Percentiles rank a stretch among this genome's conserved stretches.
These are phyloP conservation scores for Ensete ventricosum DNA, from an alignment of 176 grass and related monocot species.

Conservation along the genomic window DNA sequence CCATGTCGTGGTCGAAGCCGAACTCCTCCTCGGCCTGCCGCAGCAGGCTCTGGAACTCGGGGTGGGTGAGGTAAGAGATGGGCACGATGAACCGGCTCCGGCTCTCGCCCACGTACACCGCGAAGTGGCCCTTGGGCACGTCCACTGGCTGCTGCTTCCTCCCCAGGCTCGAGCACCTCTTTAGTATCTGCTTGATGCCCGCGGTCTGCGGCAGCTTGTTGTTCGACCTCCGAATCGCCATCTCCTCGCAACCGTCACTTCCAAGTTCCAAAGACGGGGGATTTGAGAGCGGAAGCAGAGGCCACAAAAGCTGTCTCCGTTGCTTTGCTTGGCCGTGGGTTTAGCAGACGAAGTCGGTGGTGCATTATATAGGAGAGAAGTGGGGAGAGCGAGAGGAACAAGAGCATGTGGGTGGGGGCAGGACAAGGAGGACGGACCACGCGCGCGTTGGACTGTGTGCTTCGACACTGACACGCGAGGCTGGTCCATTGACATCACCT, in stretches of 20 bases:
- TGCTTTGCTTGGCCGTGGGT: not conserved
- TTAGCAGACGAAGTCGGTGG: not conserved
- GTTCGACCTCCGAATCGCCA: constrained; percentile 29
- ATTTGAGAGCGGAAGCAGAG: not conserved
- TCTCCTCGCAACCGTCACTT: not conserved
- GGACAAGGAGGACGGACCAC: not conserved
- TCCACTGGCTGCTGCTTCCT: constrained; percentile 24
- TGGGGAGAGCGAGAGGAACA: constrained; percentile 4
- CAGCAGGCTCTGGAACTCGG: constrained; percentile 47
- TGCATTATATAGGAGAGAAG: not conserved
- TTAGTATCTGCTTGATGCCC: constrained; percentile 43
- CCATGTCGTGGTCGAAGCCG: constrained; percentile 38
- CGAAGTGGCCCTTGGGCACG: constrained; percentile 47
- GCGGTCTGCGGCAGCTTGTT: constrained; percentile 28
- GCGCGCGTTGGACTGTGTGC: not conserved
- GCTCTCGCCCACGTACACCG: constrained; percentile 40
- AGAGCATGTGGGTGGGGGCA: not conserved
- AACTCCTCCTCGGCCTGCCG: constrained; percentile 54
- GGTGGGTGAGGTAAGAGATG: constrained; percentile 28
- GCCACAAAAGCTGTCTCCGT: not conserved
- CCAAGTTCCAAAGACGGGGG: not conserved
- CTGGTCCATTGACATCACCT: not conserved
- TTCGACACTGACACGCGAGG: not conserved
- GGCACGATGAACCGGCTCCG: constrained; percentile 38
- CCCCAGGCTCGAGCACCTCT: constrained; percentile 42